phyloP scores from a whole-genome alignment of 192 early-diverging fungal species.

The Endogone sp. region DNA sequence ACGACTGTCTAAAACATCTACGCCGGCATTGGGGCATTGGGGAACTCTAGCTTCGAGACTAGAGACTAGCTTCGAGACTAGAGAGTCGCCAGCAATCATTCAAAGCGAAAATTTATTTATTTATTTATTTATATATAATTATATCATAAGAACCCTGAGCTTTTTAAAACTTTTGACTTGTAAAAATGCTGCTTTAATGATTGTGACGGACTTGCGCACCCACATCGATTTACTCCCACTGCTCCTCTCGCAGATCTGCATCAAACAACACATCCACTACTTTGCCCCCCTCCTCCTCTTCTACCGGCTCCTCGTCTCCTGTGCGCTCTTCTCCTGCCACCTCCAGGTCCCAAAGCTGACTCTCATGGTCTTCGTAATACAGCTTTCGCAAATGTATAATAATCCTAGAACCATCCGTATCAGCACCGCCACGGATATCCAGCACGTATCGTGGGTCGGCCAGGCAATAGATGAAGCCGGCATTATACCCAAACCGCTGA shows the following conservation, averaged over 20 bases:
- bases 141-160: too few species aligned
- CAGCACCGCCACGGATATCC: conserved; percentile 5
- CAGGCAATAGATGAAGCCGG: conserved; percentile 8
- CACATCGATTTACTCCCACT: background rate
- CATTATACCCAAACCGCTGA: conserved; percentile 11
- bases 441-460: conserved; percentile 11
- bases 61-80: too few species aligned
- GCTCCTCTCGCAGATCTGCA: conserved; percentile 17
- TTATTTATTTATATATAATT: background rate
- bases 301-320: conserved; percentile 29
- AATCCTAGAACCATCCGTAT: conserved; percentile 17
- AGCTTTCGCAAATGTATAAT: conserved; percentile 18
- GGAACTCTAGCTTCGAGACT: too few species aligned
- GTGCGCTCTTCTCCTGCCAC: conserved; percentile 25
- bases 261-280: conserved; percentile 28
- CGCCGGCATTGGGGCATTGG: too few species aligned
- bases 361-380: conserved; percentile 7
- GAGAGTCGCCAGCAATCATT: too few species aligned
- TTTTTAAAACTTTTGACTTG: too few species aligned
- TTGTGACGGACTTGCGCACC: too few species aligned
- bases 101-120: too few species aligned
- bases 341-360: conserved; percentile 32
- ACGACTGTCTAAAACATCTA: too few species aligned
- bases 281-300: conserved; percentile 18
- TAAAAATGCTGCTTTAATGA: too few species aligned